Evolutionary conservation across 495 filamentous ascomycete species (phyloP), one percentile per base, ranked within the genome.

Genomic region (Immersiella caudata): DNA sequence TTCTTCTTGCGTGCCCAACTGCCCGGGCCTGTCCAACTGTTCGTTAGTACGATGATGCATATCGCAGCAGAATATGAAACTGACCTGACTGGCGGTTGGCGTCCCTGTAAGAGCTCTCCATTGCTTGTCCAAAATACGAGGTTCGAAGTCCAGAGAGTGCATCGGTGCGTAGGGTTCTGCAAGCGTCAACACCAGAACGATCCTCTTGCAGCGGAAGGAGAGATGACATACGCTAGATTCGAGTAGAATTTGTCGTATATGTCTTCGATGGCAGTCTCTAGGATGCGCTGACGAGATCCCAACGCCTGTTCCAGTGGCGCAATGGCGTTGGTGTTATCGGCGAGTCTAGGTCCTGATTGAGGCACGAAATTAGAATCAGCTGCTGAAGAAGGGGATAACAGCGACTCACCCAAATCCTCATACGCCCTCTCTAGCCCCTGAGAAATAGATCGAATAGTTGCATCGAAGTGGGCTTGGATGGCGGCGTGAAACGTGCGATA

Each of bases 111-210:
- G 75, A 50, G 0, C 12, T 22, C 66, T 79, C 73, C 78, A 81
- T 76, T 27, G 71, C 62, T 66, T 73, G 22, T 1, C 74, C 78
- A n/a, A 79, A 72, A 29, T 76, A 75, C 1, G 78, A 73, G 0
- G 72, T 80, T 29, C 74, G 65, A n/a, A 79, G 56, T 24, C 77
- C 67, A 0, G 77, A 76, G 27, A 77, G 64, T 0, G 71, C 76
- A 50, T 76, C 67, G 16, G 71, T 78, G 56, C 69, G 67, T 33
- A 78, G 62, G 33, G 62, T 26, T 11, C 72, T 71, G 65, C 55
- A 20, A 9, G 12, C 49, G 5, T 68, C 29, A 33, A 33, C 8
- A 33, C 29, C 3, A 33, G 29, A 33, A 8, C 4, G 3, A 33
- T 33, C 8, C 29, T 33, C 29, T 4, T 8, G 4, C 29, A 33